Base-by-base conservation (phyloP, 2,329 filamentous ascomycete species). In the Sarocladiaceae sp. region DNA sequence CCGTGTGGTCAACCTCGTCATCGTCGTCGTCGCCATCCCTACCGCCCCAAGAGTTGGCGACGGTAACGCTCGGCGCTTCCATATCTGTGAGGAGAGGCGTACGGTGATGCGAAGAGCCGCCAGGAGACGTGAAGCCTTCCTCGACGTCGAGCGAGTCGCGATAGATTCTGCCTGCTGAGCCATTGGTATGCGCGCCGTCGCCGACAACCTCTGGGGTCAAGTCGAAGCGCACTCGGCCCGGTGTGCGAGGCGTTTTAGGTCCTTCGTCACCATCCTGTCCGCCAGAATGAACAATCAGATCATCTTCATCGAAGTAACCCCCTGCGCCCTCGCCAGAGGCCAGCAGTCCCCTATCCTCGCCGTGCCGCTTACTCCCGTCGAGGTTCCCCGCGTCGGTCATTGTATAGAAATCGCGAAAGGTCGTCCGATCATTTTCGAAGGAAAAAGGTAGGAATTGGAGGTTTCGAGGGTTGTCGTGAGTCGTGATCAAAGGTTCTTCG, bases 1-100 rank as follows among this genome's bases (percentile, higher is more conserved):
- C 54, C 20, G 54, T 54, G 4, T 51, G 50, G 44, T 58, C 55
- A 43, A 70, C 61, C 20, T 70, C 63, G 52, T 72, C 68, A 33
- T 66, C 62, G 35, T 58, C 60, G 48, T 56, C 27, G 18, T 18
- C 35, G 20, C 18, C 35, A 9, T 7, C 18, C 26, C 26, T n/a
- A 23, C 60, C 59, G 51, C 66, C 66, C 55, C 63, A 62, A 5
- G 62, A 53, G 65, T 83, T 67, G 73, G 75, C 87, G 39, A 95
- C 67, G 10, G 87, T 57, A 13, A 78, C 82, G 49, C 84, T 85
- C 1, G 90, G 89, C 1, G 87, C 87, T 63, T 93, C 85, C 50
- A 94, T 88, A 50, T 82, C 80, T 6, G 87, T 93, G 50, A 95
- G 73, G 43, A 95, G 74, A 45, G 88, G 88, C 47, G 83, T 48